Base-by-base conservation (phyloP, 108 stramenopile genomes). In the Conticribra weissflogii region DNA sequence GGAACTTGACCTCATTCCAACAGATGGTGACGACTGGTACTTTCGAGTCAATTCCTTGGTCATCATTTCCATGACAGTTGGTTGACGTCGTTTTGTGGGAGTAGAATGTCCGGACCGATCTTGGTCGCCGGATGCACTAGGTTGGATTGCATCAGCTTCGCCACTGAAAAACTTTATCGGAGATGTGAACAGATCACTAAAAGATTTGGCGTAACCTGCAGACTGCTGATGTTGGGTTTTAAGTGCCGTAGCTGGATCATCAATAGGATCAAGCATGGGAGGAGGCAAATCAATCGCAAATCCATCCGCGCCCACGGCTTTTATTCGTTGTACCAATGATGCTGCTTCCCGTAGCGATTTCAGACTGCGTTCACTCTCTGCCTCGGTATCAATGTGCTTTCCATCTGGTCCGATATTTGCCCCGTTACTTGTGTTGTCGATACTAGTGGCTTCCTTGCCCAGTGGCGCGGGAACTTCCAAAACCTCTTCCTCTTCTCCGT, bases 261-360 rank as follows among this genome's bases (percentile, higher is more conserved):
- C 76, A 15, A 66, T 19, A 34, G 34, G 56, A 34, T 32, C 27
- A 3, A 54, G 59, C 52, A 61, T 56, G 12, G 79, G 59, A 30
- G 28, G 34, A 16, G 55, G 62, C 28, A 29, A 67, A 53, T 73
- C 59, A 56, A 80, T 68, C 16, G 72, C 66, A 59, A 73, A 80
- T 15, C 81, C 81, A 28, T 53, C 55, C 30, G 60, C 65, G 32
- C 76, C 81, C 0, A 82, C 72, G 25, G 79, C 59, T 61, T 85
- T 81, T 0, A 87, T 77, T 36, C 76, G 59, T 72, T 88, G 87
- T 12, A 85, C 66, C 53, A 85, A 58, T 24, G 87, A 63, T 16
- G 79, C 61, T 36, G 69, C 75, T 65, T 88, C 87, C 30, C 76
- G 79, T 27, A 88, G 66, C 21, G 7, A 36, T 64, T 30, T 79